A percentile compares a stretch with the other conserved stretches of the same genome.
These are phyloP conservation scores for Limnanthes douglasii DNA, from an alignment of 345 rosid species.

Conservation along the genomic window DNA sequence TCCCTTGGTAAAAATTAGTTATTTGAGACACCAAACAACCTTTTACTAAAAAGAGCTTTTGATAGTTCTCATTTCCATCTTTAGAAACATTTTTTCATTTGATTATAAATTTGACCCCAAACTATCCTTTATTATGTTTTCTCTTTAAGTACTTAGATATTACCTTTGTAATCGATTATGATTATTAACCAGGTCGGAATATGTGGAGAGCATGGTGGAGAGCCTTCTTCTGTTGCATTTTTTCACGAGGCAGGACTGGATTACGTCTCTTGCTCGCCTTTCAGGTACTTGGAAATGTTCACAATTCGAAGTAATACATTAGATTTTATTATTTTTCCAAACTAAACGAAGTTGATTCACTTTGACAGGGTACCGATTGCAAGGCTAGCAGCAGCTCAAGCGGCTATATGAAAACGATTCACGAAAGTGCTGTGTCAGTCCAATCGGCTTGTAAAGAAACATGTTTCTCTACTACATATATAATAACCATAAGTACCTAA, in stretches of 20 bases:
- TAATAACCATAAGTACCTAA: no score
- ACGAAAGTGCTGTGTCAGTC: no score
- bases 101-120: background rate
- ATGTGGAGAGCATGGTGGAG: constrained; percentile 98
- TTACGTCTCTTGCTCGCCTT: constrained; percentile 94
- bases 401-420: constrained; percentile 20
- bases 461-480: no score
- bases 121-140: no score
- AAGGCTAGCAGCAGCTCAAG: constrained; percentile 94
- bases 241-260: constrained; percentile 82
- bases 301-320: background rate
- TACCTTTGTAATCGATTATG: background rate
- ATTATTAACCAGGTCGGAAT: constrained; percentile 47
- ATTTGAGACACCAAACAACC: no score
- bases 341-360: background rate
- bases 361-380: constrained; percentile 73
- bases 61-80: no score
- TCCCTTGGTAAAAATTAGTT: no score
- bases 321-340: background rate
- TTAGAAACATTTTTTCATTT: background rate
- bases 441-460: no score
- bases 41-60: no score
- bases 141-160: no score
- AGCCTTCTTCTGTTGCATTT: constrained; percentile 86
- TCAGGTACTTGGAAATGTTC: constrained; percentile 29